phyloP scores from a whole-genome alignment of 106 monocot genomes.

The Dioscorea zingiberensis region DNA sequence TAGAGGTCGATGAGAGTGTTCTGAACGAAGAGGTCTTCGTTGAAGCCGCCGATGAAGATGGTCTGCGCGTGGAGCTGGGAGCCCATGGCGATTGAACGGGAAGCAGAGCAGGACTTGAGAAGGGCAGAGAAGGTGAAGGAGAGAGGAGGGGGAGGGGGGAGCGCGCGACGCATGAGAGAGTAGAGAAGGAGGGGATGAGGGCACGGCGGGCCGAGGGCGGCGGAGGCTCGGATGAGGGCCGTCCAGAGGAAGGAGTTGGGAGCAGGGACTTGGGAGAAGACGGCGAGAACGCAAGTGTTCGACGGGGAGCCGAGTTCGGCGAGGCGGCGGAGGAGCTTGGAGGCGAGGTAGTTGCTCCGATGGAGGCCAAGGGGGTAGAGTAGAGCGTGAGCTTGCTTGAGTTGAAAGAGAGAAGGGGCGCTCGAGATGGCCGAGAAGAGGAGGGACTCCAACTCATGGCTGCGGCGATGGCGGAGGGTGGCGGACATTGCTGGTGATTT shows the following conservation, averaged over 20 bases:
- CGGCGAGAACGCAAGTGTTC: constrained; percentile 20
- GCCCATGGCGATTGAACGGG: constrained; percentile 4
- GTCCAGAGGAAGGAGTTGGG: constrained; percentile 65
- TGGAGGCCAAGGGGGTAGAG: constrained; percentile 40
- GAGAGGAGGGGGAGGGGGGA: constrained; percentile 25
- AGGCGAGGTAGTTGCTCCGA: constrained; percentile 29
- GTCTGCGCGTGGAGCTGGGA: constrained; percentile 43
- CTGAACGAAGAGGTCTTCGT: constrained; percentile 34
- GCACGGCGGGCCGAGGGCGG: constrained; percentile 2
- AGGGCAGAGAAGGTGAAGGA: constrained; percentile 55
- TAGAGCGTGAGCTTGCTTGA: constrained; percentile 31
- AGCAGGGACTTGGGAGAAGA: constrained; percentile 33
- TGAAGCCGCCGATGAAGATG: constrained; percentile 31
- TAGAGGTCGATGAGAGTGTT: constrained; percentile 48
- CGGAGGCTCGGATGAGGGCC: constrained; percentile 40
- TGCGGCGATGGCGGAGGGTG: neutral
- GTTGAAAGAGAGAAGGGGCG: constrained; percentile 26
- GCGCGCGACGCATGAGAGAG: constrained; percentile 27
- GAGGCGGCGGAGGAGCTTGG: constrained; percentile 53
- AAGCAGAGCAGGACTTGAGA: constrained; percentile 23
- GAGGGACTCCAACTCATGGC: constrained; percentile 8
- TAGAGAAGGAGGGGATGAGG: constrained; percentile 25
- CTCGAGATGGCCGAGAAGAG: constrained; percentile 24
- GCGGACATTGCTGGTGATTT: neutral
- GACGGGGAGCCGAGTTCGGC: constrained; percentile 21